Conservation (phyloP, 2,329 filamentous ascomycete genomes). For the Cladosporium phlei region DNA sequence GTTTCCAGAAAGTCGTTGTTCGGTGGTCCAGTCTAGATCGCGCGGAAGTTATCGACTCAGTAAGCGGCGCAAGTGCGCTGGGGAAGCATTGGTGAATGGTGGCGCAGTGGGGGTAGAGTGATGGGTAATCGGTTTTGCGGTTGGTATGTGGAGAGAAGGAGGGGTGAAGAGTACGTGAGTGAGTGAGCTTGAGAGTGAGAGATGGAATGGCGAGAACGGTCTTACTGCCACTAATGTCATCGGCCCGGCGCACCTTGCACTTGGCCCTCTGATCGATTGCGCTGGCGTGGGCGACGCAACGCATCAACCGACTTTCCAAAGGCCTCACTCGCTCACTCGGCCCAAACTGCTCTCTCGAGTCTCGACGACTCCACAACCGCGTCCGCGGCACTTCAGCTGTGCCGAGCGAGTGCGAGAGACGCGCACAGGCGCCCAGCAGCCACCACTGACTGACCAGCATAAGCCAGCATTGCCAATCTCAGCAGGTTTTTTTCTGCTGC, state of each 20-base stretch:
- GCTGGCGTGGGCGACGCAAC: background rate
- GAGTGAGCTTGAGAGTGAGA: background rate
- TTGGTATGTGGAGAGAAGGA: background rate
- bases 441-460: too few relatives aligned
- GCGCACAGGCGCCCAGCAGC: too few relatives aligned
- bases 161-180: too few relatives aligned
- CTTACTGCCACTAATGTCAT: background rate
- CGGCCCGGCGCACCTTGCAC: slow-evolving; percentile 7
- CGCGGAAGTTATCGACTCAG: slow-evolving; percentile 10
- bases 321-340: background rate
- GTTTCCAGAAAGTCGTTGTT: slow-evolving; percentile 6
- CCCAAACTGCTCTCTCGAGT: background rate
- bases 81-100: background rate
- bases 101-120: background rate
- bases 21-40: slow-evolving; percentile 6
- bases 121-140: background rate
- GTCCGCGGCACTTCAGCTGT: background rate
- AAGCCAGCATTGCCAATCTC: too few relatives aligned
- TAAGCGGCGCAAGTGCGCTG: background rate
- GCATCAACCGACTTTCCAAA: slow-evolving; percentile 3
- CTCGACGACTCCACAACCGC: background rate
- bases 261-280: slow-evolving; percentile 6
- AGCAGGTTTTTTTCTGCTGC: background rate
- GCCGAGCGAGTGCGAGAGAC: background rate
- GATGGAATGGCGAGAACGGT: slow-evolving; percentile 6